Evolutionary conservation across 2,329 filamentous ascomycete genomes (phyloP).

Genomic region (Paramyrothecium sp.): DNA sequence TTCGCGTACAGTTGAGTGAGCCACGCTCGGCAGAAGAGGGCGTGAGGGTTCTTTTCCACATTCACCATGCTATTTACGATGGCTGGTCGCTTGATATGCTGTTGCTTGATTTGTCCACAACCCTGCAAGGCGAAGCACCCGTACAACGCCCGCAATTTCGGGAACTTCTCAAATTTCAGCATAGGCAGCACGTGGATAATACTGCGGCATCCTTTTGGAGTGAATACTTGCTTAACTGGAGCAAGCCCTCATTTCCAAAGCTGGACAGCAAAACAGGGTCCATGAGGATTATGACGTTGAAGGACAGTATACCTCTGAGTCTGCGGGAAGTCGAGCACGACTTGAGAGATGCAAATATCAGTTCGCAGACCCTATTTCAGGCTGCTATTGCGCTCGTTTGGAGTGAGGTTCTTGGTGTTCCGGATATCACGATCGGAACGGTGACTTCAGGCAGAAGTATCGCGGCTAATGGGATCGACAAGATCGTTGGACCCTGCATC

Average conservation of each 20-base stretch:
- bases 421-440: slow-evolving; percentile 72
- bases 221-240: slow-evolving; percentile 57
- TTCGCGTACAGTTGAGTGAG: slow-evolving; percentile 56
- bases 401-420: slow-evolving; percentile 58
- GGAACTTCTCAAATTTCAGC: slow-evolving; percentile 52
- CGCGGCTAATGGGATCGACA: slow-evolving; percentile 68
- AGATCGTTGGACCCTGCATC: slow-evolving; percentile 77
- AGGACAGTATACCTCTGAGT: slow-evolving; percentile 13
- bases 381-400: slow-evolving; percentile 67
- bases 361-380: slow-evolving; percentile 74
- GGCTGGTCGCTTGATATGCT: slow-evolving; percentile 88
- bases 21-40: slow-evolving; percentile 11
- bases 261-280: slow-evolving; percentile 25
- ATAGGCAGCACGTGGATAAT: slow-evolving; percentile 27
- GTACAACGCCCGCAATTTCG: slow-evolving; percentile 56
- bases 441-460: slow-evolving; percentile 81
- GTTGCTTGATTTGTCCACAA: slow-evolving; percentile 59
- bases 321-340: slow-evolving; percentile 22
- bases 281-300: slow-evolving; percentile 11
- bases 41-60: slow-evolving; percentile 45
- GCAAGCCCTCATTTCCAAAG: slow-evolving; percentile 55
- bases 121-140: slow-evolving; percentile 27
- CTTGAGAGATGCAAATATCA: slow-evolving; percentile 44
- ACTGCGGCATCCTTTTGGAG: slow-evolving; percentile 66
- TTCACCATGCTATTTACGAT: slow-evolving; percentile 87